Evolutionary conservation across 2,329 filamentous ascomycete species (phyloP).

Genomic region (Ustulina deusta): DNA sequence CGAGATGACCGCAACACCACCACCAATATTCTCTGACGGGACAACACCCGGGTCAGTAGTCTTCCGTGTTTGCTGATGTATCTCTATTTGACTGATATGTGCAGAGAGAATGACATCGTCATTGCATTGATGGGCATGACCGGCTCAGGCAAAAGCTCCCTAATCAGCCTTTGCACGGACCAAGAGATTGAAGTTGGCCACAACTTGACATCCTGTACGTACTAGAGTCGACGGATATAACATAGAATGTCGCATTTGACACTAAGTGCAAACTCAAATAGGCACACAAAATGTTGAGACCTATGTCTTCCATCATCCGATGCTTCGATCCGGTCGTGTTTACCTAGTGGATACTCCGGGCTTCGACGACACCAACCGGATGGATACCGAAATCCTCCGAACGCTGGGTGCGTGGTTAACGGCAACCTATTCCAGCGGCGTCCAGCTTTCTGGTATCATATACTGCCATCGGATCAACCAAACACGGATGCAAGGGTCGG

Average conservation of each 20-base stretch:
- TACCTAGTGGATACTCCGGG: conserved; percentile 36
- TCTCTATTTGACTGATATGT: neutral
- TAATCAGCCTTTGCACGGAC: conserved; percentile 25
- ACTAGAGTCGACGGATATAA: neutral
- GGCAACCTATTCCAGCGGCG: conserved; percentile 13
- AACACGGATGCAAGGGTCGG: conserved; percentile 24
- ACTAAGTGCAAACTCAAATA: conserved; percentile 1
- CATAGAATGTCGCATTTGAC: neutral
- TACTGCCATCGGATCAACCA: conserved; percentile 32
- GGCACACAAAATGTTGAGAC: conserved; percentile 32
- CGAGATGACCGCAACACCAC: neutral
- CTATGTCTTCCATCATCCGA: conserved; percentile 22
- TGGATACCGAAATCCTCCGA: conserved; percentile 30
- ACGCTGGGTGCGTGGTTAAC: conserved; percentile 27
- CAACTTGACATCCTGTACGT: conserved; percentile 32
- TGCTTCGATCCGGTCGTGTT: conserved; percentile 17
- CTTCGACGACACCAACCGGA: conserved; percentile 31
- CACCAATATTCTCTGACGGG: neutral
- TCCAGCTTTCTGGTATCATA: conserved; percentile 31
- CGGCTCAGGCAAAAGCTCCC: conserved; percentile 36
- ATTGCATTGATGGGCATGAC: conserved; percentile 36
- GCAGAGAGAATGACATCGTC: conserved; percentile 19
- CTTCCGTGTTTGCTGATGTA: neutral
- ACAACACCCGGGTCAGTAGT: conserved; percentile 5
- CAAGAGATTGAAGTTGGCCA: conserved; percentile 32